Percentiles rank a stretch among this genome's conserved stretches.
Evolutionary conservation across 2,329 filamentous ascomycete species (phyloP).

Genomic region (Trichoderma atrobrunneum): DNA sequence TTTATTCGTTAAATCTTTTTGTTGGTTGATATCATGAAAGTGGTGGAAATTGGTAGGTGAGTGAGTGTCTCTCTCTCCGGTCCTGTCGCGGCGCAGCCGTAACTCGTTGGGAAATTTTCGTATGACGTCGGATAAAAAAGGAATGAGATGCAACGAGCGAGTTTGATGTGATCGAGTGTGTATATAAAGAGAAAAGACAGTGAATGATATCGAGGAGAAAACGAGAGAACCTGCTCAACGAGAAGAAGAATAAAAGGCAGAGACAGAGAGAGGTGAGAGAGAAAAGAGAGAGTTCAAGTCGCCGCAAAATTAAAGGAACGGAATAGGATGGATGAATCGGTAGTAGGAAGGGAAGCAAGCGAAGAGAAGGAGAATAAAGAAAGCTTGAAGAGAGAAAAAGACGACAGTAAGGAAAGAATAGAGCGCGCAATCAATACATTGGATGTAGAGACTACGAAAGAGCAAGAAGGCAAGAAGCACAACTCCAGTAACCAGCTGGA

Average conservation of each 20-base stretch:
- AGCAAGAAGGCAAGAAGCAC: neutral
- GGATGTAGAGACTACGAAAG: neutral
- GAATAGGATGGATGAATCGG: neutral
- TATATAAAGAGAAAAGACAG: neutral
- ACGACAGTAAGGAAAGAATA: neutral
- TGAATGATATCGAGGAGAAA: neutral
- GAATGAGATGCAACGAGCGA: neutral
- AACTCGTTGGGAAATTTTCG: neutral
- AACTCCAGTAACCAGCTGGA: conserved; percentile 16
- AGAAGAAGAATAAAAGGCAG: neutral
- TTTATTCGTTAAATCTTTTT: neutral
- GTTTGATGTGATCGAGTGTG: neutral
- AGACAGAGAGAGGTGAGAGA: neutral
- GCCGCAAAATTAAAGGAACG: conserved; percentile 5
- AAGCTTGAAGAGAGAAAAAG: neutral
- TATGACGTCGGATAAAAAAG: neutral
- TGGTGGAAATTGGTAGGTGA: neutral
- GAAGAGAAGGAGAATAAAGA: neutral
- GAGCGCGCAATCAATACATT: conserved; percentile 4
- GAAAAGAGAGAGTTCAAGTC: neutral
- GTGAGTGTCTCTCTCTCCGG: neutral
- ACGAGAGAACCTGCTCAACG: conserved; percentile 13
- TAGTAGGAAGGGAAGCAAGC: neutral
- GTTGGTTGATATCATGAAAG: neutral
- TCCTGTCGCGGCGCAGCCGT: conserved; percentile 11